Evolutionary conservation across 495 filamentous ascomycete species (phyloP).

Genomic region (Penicillium cosmopolitanum): DNA sequence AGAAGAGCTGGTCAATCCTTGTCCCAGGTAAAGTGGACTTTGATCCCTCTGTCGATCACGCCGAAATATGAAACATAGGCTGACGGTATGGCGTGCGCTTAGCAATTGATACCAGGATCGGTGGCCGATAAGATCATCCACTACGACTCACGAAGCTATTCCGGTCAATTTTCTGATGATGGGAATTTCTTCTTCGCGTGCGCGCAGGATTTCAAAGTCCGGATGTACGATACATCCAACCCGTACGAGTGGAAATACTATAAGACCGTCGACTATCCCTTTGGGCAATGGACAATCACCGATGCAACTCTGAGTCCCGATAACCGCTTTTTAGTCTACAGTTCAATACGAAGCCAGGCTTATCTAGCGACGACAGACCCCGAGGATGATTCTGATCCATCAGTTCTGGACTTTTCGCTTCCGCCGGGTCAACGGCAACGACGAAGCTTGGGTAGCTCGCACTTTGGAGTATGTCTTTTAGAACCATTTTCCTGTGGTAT

Average conservation of each 20-base stretch:
- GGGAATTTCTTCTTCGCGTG: conserved; percentile 98
- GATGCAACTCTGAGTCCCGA: conserved; percentile 92
- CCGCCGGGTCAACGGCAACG: conserved; percentile 39
- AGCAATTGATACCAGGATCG: conserved; percentile 64
- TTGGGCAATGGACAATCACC: conserved; percentile 93
- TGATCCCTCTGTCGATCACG: background rate
- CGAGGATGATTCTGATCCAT: conserved; percentile 74
- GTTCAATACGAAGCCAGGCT: conserved; percentile 79
- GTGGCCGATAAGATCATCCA: conserved; percentile 87
- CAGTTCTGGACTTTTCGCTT: conserved; percentile 71
- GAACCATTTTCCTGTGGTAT: too few relatives aligned
- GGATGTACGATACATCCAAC: conserved; percentile 97
- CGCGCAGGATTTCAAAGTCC: conserved; percentile 88
- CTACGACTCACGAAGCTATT: conserved; percentile 83
- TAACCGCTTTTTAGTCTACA: conserved; percentile 87
- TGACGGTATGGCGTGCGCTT: conserved; percentile 15
- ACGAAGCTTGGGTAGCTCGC: conserved; percentile 46
- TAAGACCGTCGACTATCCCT: conserved; percentile 85
- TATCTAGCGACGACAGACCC: conserved; percentile 88
- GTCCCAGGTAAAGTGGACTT: conserved; percentile 54
- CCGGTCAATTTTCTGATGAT: conserved; percentile 94
- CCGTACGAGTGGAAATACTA: conserved; percentile 96
- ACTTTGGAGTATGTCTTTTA: conserved; percentile 50
- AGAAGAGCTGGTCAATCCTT: conserved; percentile 64
- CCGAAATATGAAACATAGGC: conserved; percentile 30